Evolutionary conservation across 139 green algal species (phyloP), one percentile per base, ranked within the genome.

Genomic region (Nannochloris sp.): DNA sequence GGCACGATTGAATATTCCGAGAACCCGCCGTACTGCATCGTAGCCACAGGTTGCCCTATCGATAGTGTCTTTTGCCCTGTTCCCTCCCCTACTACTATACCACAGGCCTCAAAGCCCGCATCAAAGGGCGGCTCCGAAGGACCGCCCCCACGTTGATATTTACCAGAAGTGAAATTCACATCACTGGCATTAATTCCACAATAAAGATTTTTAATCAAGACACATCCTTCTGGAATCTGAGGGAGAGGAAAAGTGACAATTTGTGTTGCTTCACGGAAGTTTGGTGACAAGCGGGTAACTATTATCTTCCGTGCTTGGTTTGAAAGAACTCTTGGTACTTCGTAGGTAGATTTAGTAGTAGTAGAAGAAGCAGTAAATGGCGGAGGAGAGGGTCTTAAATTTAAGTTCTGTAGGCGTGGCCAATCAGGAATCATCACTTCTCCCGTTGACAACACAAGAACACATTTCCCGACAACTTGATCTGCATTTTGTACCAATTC

Each of bases 111-210:
- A 71, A 95, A 95, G 24, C 88, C 88, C 8, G 79, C 75, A 47
- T 84, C 77, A 61, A 86, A 91, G 5, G 88, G 88, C 68, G 91
- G 81, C 64, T 71, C 33, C 12, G 69, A n/a, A 51, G 36, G 15
- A 30, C 54, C 19, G 15, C 19, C 32, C 5, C 15, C 13, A 6
- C 37, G 35, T 6, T 38, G 64, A 5, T 61, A 80, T 37, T 74
- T 54, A 12, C 88, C 88, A 0, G 77, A 68, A 3, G 78, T 86
- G 69, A 83, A 92, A 79, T 95, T 95, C 73, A 95, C 72, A 70
- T 95, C 88, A 10, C 60, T 81, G 0, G 87, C 88, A 65, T 95
- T 95, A 61, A 93, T 68, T 10, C 85, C 87, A 2, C 74, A 77
- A 60, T 67, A 89, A 55, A 82, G 54, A 6, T 76, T 64, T 46